Evolutionary conservation across 2,329 filamentous ascomycete genomes (phyloP).

Genomic region (Corynespora cassiicola): DNA sequence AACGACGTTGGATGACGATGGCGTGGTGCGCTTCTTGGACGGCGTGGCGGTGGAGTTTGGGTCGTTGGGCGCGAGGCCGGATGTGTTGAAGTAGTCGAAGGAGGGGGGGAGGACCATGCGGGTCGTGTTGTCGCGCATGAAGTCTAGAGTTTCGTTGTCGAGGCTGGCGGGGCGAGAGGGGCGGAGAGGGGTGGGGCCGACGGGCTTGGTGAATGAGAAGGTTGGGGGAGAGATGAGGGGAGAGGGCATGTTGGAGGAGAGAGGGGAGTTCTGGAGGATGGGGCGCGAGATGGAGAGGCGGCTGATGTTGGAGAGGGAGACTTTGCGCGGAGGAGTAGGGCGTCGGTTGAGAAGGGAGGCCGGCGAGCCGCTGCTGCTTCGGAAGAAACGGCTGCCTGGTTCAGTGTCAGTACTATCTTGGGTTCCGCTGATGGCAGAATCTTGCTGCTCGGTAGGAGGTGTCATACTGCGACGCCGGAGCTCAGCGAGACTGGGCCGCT

Average conservation of each 20-base stretch:
- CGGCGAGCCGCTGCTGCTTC: too few species aligned
- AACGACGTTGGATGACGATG: too few species aligned
- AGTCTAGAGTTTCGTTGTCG: constrained; percentile 18
- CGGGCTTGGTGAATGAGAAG: constrained; percentile 16
- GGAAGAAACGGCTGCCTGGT: too few species aligned
- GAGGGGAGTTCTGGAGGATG: constrained; percentile 8
- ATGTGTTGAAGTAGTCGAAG: constrained; percentile 12
- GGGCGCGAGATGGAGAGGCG: constrained; percentile 21
- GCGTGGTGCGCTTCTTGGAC: constrained; percentile 12
- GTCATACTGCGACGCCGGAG: too few species aligned
- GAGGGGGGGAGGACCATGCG: constrained; percentile 20
- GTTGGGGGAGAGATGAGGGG: constrained; percentile 9
- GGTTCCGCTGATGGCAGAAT: too few species aligned
- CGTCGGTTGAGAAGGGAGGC: too few species aligned
- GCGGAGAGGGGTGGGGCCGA: constrained; percentile 17
- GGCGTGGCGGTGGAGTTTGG: constrained; percentile 18
- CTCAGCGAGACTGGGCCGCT: too few species aligned
- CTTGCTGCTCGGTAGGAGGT: too few species aligned
- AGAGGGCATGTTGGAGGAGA: constrained; percentile 7
- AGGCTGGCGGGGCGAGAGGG: constrained; percentile 22
- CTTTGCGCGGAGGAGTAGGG: too few species aligned
- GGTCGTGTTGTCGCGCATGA: constrained; percentile 18
- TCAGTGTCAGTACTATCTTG: too few species aligned
- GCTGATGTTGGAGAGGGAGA: constrained; percentile 1
- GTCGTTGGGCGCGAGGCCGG: constrained; percentile 11